Evolutionary conservation across 345 rosid genomes (phyloP).

Genomic region (Sonneratia caseolaris): DNA sequence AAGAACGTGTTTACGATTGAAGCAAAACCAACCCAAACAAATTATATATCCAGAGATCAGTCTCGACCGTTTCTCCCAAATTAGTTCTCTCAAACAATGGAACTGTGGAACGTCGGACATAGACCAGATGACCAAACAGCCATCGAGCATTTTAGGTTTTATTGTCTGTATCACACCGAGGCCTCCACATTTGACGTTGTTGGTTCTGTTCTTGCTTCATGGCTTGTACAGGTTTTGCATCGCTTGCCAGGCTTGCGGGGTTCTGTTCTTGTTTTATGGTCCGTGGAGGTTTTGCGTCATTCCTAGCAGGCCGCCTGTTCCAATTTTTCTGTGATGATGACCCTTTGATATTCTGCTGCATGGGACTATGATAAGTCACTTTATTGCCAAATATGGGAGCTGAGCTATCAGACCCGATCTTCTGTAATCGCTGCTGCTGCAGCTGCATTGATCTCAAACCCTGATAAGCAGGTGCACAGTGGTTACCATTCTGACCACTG

Average conservation of each 20-base stretch:
- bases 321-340: not conserved
- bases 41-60: not conserved
- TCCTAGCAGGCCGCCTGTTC: not conserved
- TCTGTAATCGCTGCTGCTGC: not conserved
- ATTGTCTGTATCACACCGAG: constrained; percentile 1
- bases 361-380: not conserved
- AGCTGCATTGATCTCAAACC: not conserved
- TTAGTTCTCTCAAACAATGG: not conserved
- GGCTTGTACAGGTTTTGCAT: not conserved
- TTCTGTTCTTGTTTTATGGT: not conserved
- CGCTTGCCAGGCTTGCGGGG: not conserved
- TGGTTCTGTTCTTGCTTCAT: constrained; percentile 2
- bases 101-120: not conserved
- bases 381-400: not conserved
- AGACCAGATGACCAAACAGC: not conserved
- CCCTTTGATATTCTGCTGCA: not conserved
- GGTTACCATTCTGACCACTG: constrained; percentile 14
- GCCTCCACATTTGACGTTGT: constrained; percentile 11
- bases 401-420: not conserved
- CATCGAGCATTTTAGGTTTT: not conserved
- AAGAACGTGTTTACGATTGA: not conserved
- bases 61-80: not conserved
- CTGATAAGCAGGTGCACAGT: not conserved
- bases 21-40: not conserved
- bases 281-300: not conserved